Evolutionary conservation across 306 rosid genomes (phyloP).

Genomic region (Gynostemma pentaphyllum): DNA sequence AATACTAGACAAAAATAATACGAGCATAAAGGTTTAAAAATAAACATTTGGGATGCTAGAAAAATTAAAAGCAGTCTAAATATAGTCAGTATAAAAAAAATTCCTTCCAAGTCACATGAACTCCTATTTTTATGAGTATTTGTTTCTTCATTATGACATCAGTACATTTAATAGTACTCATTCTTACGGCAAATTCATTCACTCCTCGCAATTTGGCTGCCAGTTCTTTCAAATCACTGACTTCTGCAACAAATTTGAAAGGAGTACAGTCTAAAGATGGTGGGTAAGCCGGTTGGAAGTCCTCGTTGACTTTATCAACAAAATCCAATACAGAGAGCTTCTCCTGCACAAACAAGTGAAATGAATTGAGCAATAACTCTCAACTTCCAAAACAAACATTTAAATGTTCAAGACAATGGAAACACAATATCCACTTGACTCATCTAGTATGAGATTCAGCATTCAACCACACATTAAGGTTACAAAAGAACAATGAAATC

Average conservation of each 20-base stretch:
- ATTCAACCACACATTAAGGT: too few species aligned
- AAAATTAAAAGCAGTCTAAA: neutral
- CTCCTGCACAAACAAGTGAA: conserved; percentile 33
- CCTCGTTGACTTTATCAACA: conserved; percentile 40
- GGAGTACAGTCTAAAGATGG: conserved; percentile 49
- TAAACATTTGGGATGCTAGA: neutral
- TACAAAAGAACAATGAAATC: too few species aligned
- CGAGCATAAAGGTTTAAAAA: neutral
- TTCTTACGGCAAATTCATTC: conserved; percentile 70
- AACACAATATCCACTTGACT: neutral
- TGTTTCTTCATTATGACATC: neutral
- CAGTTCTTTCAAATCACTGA: conserved; percentile 67
- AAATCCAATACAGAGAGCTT: conserved; percentile 51
- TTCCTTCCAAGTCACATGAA: neutral
- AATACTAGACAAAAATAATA: too few species aligned
- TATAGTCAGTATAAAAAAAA: neutral
- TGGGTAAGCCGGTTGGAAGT: conserved; percentile 42
- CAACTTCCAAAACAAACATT: neutral
- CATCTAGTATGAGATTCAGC: too few species aligned
- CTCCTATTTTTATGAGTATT: too few species aligned
- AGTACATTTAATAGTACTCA: neutral
- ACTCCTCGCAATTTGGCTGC: conserved; percentile 64
- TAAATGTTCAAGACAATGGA: neutral
- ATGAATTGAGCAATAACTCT: conserved; percentile 7
- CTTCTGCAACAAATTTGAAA: conserved; percentile 63